These are phyloP conservation scores for Arachnomyces sp. DNA, from an alignment of 2,329 filamentous ascomycete genomes.

Conservation along the genomic window DNA sequence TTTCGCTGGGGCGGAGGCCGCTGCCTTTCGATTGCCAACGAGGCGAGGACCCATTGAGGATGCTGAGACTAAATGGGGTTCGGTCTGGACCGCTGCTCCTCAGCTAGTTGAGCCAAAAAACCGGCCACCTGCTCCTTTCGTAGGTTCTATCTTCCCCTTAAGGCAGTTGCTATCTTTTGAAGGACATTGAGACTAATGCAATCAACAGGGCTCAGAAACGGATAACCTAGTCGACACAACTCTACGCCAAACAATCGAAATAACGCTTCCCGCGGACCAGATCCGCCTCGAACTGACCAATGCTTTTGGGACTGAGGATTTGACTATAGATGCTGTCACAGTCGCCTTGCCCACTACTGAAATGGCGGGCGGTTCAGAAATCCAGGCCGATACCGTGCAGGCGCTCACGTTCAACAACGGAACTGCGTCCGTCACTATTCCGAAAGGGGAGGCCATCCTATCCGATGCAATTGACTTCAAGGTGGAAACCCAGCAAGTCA, in stretches of 20 bases:
- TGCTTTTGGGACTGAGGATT: conserved; percentile 52
- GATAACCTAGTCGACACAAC: conserved; percentile 53
- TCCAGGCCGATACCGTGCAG: conserved; percentile 46
- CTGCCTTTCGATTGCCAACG: too few relatives aligned
- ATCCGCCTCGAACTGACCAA: conserved; percentile 59
- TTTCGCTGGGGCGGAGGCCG: too few relatives aligned
- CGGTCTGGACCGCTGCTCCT: conserved; percentile 59
- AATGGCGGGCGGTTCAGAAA: conserved; percentile 41
- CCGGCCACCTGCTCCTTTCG: conserved; percentile 53
- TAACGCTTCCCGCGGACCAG: conserved; percentile 48
- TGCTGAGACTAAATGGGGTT: conserved; percentile 40
- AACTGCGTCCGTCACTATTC: conserved; percentile 42
- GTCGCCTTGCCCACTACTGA: conserved; percentile 44
- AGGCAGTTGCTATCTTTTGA: conserved; percentile 32
- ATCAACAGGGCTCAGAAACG: neutral
- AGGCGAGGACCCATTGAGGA: too few relatives aligned
- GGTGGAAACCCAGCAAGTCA: conserved; percentile 42
- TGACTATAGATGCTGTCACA: conserved; percentile 52
- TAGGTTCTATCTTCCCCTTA: conserved; percentile 25
- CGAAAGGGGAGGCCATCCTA: conserved; percentile 50
- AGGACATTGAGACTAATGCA: conserved; percentile 34
- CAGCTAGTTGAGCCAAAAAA: conserved; percentile 56
- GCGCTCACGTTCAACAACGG: conserved; percentile 50
- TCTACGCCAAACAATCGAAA: conserved; percentile 56
- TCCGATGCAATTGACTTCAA: conserved; percentile 54